These are phyloP conservation scores for Lachnellula suecica DNA, from an alignment of 2,329 filamentous ascomycete genomes.

Conservation along the genomic window DNA sequence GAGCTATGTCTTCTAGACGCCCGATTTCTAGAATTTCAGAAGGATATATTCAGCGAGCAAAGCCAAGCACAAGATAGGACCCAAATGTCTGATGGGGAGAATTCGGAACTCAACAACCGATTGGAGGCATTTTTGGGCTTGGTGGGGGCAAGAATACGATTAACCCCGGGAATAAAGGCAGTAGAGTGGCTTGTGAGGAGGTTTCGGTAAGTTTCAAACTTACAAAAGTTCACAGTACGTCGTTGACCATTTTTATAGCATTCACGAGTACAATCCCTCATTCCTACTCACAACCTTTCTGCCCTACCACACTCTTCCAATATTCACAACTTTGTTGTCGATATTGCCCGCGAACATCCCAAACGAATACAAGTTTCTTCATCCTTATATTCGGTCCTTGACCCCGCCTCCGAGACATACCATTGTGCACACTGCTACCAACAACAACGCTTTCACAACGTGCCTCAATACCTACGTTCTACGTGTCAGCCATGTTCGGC, in stretches of 20 bases:
- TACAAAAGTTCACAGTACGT: background rate
- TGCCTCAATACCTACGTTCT: slow-evolving; percentile 78
- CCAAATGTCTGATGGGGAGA: slow-evolving; percentile 79
- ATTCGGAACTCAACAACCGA: slow-evolving; percentile 74
- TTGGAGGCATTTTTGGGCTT: slow-evolving; percentile 83
- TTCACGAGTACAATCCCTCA: slow-evolving; percentile 87
- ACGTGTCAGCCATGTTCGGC: slow-evolving; percentile 66
- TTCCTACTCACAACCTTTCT: slow-evolving; percentile 81
- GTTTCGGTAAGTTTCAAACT: slow-evolving; percentile 64
- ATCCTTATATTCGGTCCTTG: slow-evolving; percentile 79
- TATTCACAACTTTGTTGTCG: slow-evolving; percentile 82
- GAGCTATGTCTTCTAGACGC: slow-evolving; percentile 86
- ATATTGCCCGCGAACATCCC: slow-evolving; percentile 79
- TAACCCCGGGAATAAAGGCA: slow-evolving; percentile 86
- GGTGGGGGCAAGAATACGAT: slow-evolving; percentile 70
- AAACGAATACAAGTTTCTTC: slow-evolving; percentile 76
- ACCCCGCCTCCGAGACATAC: slow-evolving; percentile 76
- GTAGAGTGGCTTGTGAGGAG: slow-evolving; percentile 93
- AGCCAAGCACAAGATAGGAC: slow-evolving; percentile 86
- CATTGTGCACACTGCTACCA: slow-evolving; percentile 79
- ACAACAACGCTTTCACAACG: slow-evolving; percentile 73
- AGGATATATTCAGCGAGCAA: slow-evolving; percentile 88
- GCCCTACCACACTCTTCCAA: slow-evolving; percentile 83
- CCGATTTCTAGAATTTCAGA: slow-evolving; percentile 72
- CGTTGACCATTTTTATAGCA: slow-evolving; percentile 47